phyloP scores from a whole-genome alignment of 2,329 filamentous ascomycete species.

The Epichloe amarillans region DNA sequence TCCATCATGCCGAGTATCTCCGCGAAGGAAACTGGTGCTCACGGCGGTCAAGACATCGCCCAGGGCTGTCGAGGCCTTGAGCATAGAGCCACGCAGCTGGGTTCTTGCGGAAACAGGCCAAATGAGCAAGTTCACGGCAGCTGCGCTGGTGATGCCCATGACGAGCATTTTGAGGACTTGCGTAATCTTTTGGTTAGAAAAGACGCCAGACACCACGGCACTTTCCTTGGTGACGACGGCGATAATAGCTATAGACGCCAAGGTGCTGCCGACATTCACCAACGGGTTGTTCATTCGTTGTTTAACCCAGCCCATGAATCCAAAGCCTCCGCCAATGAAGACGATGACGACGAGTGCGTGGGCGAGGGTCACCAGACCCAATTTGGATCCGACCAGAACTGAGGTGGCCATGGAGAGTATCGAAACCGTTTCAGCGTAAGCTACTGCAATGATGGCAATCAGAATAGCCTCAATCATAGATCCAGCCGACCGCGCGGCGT shows the following conservation, averaged over 20 bases:
- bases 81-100: constrained; percentile 57
- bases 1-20: constrained; percentile 19
- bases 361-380: constrained; percentile 54
- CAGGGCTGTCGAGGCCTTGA: constrained; percentile 57
- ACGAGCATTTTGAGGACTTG: constrained; percentile 60
- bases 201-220: constrained; percentile 61
- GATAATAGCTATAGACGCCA: constrained; percentile 73
- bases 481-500: constrained; percentile 67
- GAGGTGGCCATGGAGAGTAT: constrained; percentile 73
- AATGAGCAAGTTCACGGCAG: constrained; percentile 56
- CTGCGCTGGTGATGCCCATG: constrained; percentile 59
- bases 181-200: constrained; percentile 45
- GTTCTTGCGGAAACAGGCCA: constrained; percentile 63
- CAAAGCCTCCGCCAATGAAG: constrained; percentile 70
- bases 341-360: constrained; percentile 64
- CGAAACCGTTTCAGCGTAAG: constrained; percentile 53
- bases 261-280: constrained; percentile 68
- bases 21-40: constrained; percentile 67
- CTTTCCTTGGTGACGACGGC: constrained; percentile 78
- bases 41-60: constrained; percentile 69
- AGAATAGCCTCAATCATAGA: constrained; percentile 75
- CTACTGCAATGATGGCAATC: constrained; percentile 59
- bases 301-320: constrained; percentile 73
- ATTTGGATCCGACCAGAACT: constrained; percentile 54
- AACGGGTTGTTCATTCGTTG: constrained; percentile 60